These are phyloP conservation scores for Metrosideros polymorpha DNA, from an alignment of 441 rosid species.

Conservation along the genomic window DNA sequence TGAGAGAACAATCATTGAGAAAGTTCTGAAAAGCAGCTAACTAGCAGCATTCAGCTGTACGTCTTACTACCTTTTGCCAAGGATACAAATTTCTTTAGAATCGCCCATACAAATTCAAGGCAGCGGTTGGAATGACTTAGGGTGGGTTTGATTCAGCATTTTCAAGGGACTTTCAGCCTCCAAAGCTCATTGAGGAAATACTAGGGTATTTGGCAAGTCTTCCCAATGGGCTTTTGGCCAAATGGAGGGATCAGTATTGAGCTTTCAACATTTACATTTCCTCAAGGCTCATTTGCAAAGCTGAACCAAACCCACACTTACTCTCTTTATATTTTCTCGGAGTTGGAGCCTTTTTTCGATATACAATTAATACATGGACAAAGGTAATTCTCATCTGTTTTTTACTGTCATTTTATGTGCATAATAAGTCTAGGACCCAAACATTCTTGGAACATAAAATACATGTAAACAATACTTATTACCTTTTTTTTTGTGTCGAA, in stretches of 20 bases:
- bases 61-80: background rate
- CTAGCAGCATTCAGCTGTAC: background rate
- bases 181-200: too few species aligned
- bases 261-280: too few species aligned
- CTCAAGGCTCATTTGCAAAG: too few species aligned
- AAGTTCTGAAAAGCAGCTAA: background rate
- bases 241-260: too few species aligned
- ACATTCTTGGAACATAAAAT: background rate
- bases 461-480: background rate
- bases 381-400: background rate
- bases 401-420: background rate
- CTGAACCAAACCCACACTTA: too few species aligned
- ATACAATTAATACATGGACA: background rate
- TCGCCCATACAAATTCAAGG: background rate
- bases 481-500: background rate
- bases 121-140: background rate
- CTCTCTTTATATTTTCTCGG: background rate
- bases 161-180: too few species aligned
- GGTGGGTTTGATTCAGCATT: too few species aligned
- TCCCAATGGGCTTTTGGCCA: too few species aligned
- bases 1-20: background rate
- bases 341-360: background rate
- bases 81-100: background rate
- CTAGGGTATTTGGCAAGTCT: too few species aligned
- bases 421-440: background rate